A percentile compares a stretch with the other conserved stretches of the same genome.
These are phyloP conservation scores for Chalara sp. DNA, from an alignment of 2,329 filamentous ascomycete species.

Conservation along the genomic window DNA sequence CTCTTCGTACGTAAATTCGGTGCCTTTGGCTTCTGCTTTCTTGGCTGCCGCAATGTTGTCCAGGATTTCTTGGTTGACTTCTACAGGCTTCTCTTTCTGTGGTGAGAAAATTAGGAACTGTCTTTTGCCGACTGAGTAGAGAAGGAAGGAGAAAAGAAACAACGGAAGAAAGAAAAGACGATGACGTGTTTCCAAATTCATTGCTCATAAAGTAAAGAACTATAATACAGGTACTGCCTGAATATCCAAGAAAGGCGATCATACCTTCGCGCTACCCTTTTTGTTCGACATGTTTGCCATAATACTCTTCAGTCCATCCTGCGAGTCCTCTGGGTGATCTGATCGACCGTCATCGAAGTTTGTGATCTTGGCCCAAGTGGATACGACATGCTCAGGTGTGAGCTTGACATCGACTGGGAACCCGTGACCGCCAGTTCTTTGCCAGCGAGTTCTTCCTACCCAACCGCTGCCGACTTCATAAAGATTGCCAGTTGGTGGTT, in stretches of 20 bases:
- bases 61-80: conserved; percentile 57
- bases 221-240: too few relatives aligned
- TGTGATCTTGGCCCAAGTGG: conserved; percentile 70
- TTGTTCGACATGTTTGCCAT: conserved; percentile 81
- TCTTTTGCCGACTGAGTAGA: conserved; percentile 6
- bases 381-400: conserved; percentile 76
- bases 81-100: conserved; percentile 18
- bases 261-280: conserved; percentile 51
- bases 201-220: too few relatives aligned
- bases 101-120: too few relatives aligned
- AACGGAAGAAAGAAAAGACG: too few relatives aligned
- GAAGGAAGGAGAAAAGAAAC: background rate
- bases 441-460: conserved; percentile 89
- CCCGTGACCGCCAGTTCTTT: conserved; percentile 79
- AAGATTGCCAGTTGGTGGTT: conserved; percentile 76
- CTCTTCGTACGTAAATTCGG: conserved; percentile 77
- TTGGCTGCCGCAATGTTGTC: conserved; percentile 71
- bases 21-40: conserved; percentile 62
- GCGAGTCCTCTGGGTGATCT: conserved; percentile 75
- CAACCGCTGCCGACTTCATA: conserved; percentile 96
- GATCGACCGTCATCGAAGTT: conserved; percentile 84
- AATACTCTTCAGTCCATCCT: conserved; percentile 72
- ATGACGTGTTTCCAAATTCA: too few relatives aligned
- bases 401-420: conserved; percentile 84
- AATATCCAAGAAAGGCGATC: conserved; percentile 26